phyloP scores from a whole-genome alignment of 2,329 filamentous ascomycete species.

The Xylariaceae sp. region DNA sequence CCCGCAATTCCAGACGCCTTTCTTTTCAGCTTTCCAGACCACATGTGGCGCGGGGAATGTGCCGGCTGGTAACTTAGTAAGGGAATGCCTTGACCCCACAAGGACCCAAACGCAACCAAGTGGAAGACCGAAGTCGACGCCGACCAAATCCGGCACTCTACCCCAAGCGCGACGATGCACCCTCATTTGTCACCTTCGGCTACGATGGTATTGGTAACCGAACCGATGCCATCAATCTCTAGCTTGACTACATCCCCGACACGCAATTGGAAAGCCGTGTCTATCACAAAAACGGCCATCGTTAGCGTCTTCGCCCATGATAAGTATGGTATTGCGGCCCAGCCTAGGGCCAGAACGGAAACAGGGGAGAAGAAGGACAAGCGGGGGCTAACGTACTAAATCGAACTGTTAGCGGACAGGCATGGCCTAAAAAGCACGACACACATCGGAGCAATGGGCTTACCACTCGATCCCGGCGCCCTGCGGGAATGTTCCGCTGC shows the following conservation, averaged over 20 bases:
- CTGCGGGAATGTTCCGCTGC: conserved; percentile 22
- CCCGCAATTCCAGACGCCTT: too few species aligned
- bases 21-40: too few species aligned
- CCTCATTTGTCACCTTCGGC: conserved; percentile 4
- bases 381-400: too few species aligned
- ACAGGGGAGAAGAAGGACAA: too few species aligned
- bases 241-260: conserved; percentile 23
- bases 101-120: conserved; percentile 42
- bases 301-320: too few species aligned
- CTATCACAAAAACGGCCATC: background rate
- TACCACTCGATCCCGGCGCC: conserved; percentile 26
- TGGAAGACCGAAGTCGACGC: too few species aligned
- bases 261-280: conserved; percentile 19
- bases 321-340: too few species aligned
- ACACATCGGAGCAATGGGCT: conserved; percentile 1
- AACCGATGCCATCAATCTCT: conserved; percentile 25
- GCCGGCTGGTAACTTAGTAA: too few species aligned
- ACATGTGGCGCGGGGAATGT: too few species aligned
- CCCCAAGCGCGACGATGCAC: background rate
- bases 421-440: too few species aligned
- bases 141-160: conserved; percentile 6
- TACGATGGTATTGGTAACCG: conserved; percentile 25
- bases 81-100: conserved; percentile 44
- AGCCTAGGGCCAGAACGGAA: too few species aligned
- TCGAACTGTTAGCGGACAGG: too few species aligned